Base-by-base conservation (phyloP, 164 flowering plant species). In the Liquidambar formosana region DNA sequence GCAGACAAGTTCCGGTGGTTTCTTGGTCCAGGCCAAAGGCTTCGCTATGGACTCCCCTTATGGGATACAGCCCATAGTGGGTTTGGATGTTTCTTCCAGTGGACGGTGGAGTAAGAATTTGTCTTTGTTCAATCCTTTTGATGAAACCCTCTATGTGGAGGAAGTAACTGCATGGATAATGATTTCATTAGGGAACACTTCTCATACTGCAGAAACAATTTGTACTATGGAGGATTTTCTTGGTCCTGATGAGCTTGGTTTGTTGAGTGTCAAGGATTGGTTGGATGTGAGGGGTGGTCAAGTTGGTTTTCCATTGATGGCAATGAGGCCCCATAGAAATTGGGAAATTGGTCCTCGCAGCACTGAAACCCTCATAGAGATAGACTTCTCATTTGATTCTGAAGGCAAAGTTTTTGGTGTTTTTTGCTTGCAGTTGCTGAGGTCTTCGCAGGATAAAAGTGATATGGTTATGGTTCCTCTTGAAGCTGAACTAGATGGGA, bases 1-100 rank as follows among this genome's bases (percentile, higher is more conserved):
- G 79, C 97, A 91, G 76, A 90, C 97, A 49, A 92, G 84, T 70
- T 77, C 71, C 33, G 97, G 97, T 64, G 97, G 95, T 33, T 89
- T 88, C 69, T 33, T 95, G 68, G 73, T 95, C 58, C 79, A 78
- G 66, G 92, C 87, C 10, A 84, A 78, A 74, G 99, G 99, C 18
- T 73, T 73, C 65, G 86, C 82, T 38, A 58, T 85, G 45, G 89
- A 88, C 70, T 86, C 91, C 27, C 91, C 93, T 27, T 85, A 84
- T 72, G 72, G 72, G 44, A 76, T 85, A 66, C 74, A 73, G 59
- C 85, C 93, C 45, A 28, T 83, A 41, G 49, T 72, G 22, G 81
- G 80, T 12, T 51, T 75, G 45, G 81, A 78, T 71, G 58, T 72
- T 65, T 77, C 82, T 61, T 77, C 87, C 10, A 66, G 65, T 62